Base-by-base conservation (phyloP, 257 asterid genomes). In the Handroanthus guayacan region DNA sequence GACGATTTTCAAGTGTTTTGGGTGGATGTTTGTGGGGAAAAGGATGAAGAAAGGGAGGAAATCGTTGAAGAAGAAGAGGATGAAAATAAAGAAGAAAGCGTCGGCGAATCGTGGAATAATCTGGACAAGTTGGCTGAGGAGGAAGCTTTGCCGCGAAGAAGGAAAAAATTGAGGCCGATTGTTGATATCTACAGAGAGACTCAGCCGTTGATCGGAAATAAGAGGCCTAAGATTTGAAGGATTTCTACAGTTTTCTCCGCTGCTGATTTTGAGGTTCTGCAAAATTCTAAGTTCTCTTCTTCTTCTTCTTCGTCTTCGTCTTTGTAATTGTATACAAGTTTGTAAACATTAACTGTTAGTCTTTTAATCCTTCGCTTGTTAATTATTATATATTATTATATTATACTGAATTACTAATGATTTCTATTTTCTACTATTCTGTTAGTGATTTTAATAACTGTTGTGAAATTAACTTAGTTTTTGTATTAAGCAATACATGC, bases 121-220 rank as follows among this genome's bases (percentile, higher is more conserved):
- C 72, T 56, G 4, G 41, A 72, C 18, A 68, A 65, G 39, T 36
- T 16, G 43, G 52, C 43, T 36, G 78, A 0, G 10, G 75, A 81
- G 3, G 85, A 79, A 41, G 76, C 67, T 39, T 69, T 84, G 75
- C 88, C 88, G 17, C 52, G 84, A 20, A 57, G 82, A 41, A 80
- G 81, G 6, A 83, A 76, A 41, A 84, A 74, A 64, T 66, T 82
- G 5, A 57, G 83, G 18, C 72, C 84, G 6, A 56, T 86, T 52
- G 14, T 43, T 9, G 89, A 89, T 56, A 81, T 89, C 47, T 89
- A 86, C 64, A 71, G 71, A 34, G 62, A 48, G 5, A 81, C 88
- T 4, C 55, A 39, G 72, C 87, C 87, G 48, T 31, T 45, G 67
- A 51, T 72, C 69, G 14, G 34, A 45, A 54, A 57, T 9, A 68